Percentiles rank a stretch among this genome's conserved stretches.
Conservation (phyloP, 2,329 filamentous ascomycete species). For the Cytospora piceicola region DNA sequence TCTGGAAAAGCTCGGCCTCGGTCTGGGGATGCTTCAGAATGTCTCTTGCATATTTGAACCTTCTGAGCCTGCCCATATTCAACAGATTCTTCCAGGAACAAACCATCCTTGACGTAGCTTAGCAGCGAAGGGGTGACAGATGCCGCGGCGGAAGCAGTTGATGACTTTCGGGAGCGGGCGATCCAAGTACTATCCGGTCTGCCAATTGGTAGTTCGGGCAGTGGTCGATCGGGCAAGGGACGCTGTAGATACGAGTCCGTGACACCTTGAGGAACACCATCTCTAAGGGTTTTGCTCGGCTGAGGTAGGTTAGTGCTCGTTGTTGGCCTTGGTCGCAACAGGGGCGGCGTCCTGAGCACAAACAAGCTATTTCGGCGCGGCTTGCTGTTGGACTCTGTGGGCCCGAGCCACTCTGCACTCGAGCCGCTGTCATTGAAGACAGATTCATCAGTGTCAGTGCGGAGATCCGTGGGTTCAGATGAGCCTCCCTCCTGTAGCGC, state of each 20-base stretch:
- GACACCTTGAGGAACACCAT: conserved; percentile 31
- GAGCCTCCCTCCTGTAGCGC: background rate
- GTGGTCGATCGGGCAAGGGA: conserved; percentile 39
- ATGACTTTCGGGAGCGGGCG: conserved; percentile 28
- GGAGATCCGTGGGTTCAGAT: background rate
- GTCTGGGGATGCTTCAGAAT: conserved; percentile 7
- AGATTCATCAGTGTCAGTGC: conserved; percentile 8
- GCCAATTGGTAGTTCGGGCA: conserved; percentile 17
- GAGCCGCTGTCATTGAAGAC: conserved; percentile 22
- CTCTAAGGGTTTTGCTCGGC: conserved; percentile 40
- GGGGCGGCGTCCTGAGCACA: conserved; percentile 20
- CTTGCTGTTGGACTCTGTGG: background rate
- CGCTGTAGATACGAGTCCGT: conserved; percentile 34
- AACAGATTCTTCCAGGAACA: conserved; percentile 26
- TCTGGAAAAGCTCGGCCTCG: background rate
- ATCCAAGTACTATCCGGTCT: conserved; percentile 18
- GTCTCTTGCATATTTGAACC: conserved; percentile 14
- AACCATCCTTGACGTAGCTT: conserved; percentile 25
- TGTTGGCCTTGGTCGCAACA: conserved; percentile 23
- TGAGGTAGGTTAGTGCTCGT: conserved; percentile 35
- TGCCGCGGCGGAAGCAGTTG: conserved; percentile 26
- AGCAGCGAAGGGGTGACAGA: conserved; percentile 28
- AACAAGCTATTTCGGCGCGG: conserved; percentile 19
- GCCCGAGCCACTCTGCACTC: background rate
- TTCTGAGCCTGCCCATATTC: conserved; percentile 27